Percentiles rank a stretch among this genome's conserved stretches.
phyloP scores from a whole-genome alignment of 1,284 basidiomycete genomes.

The Porodaedalea pini region DNA sequence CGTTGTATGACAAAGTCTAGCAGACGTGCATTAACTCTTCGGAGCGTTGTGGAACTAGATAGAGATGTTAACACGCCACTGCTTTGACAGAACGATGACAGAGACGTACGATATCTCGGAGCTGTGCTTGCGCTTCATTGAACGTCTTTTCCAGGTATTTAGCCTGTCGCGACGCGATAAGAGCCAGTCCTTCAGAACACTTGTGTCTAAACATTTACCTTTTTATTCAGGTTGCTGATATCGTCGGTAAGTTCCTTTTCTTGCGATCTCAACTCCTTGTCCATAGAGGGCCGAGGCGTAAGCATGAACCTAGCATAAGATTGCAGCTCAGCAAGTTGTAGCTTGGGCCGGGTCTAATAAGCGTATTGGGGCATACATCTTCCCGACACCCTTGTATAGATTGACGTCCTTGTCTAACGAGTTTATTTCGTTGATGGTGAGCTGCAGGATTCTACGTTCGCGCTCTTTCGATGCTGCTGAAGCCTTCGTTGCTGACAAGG shows the following conservation, averaged over 20 bases:
- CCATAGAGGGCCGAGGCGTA: constrained; percentile 78
- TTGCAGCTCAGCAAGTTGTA: constrained; percentile 16
- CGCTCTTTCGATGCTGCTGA: constrained; percentile 78
- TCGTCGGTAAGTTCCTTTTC: constrained; percentile 83
- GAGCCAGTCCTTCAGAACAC: constrained; percentile 70
- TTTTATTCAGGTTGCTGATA: constrained; percentile 74
- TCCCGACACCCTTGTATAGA: constrained; percentile 87
- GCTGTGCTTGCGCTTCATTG: constrained; percentile 80
- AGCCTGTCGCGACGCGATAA: constrained; percentile 42
- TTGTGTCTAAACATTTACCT: constrained; percentile 76
- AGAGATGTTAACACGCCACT: neutral
- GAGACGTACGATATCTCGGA: constrained; percentile 78
- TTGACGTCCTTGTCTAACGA: constrained; percentile 65
- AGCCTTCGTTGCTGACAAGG: constrained; percentile 66
- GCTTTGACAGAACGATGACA: neutral
- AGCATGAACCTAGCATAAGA: constrained; percentile 83
- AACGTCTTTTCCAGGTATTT: constrained; percentile 92
- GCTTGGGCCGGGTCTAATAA: neutral
- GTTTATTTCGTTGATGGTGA: constrained; percentile 76
- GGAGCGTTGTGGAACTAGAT: constrained; percentile 61
- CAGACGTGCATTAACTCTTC: constrained; percentile 2
- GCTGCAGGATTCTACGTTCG: constrained; percentile 81
- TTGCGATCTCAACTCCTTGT: constrained; percentile 65
- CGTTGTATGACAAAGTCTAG: neutral
- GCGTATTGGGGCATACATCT: constrained; percentile 60